These are phyloP conservation scores for Evansstolkia leycettana DNA, from an alignment of 495 filamentous ascomycete species.

Conservation along the genomic window DNA sequence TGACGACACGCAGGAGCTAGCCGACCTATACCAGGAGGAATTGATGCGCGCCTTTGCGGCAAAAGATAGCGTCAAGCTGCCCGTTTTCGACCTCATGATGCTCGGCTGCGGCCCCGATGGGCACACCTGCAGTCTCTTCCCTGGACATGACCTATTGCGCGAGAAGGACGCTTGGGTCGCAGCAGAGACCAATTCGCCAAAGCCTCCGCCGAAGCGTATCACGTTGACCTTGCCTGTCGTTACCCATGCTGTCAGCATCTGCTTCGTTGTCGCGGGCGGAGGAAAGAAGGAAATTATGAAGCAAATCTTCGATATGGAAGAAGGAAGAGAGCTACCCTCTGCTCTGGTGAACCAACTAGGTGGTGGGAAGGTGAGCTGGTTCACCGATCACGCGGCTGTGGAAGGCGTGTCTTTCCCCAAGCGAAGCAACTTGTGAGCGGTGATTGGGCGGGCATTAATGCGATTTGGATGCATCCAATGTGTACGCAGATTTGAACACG, in stretches of 20 bases:
- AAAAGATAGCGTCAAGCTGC: conserved; percentile 78
- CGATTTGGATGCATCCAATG: too few species aligned
- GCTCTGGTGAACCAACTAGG: conserved; percentile 73
- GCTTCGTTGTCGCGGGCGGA: conserved; percentile 80
- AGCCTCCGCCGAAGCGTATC: conserved; percentile 83
- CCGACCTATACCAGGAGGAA: conserved; percentile 85
- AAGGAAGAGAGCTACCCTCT: conserved; percentile 65
- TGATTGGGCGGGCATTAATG: too few species aligned
- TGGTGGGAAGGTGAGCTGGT: conserved; percentile 86
- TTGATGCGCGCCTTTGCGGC: conserved; percentile 73
- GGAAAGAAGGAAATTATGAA: conserved; percentile 87
- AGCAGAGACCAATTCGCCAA: conserved; percentile 81
- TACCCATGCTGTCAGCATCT: conserved; percentile 68
- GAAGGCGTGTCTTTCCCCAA: conserved; percentile 74
- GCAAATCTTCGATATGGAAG: conserved; percentile 74
- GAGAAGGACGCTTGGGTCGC: conserved; percentile 90
- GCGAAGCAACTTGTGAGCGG: conserved; percentile 37
- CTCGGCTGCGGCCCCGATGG: conserved; percentile 92
- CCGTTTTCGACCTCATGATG: conserved; percentile 86
- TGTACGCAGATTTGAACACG: too few species aligned
- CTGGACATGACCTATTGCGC: conserved; percentile 72
- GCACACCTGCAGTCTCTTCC: conserved; percentile 94
- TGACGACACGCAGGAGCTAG: conserved; percentile 79
- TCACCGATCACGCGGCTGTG: conserved; percentile 72
- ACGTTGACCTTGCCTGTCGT: conserved; percentile 86